Evolutionary conservation across 129 eudicot species (phyloP).

Genomic region (Rutidosis leptorrhynchoides): DNA sequence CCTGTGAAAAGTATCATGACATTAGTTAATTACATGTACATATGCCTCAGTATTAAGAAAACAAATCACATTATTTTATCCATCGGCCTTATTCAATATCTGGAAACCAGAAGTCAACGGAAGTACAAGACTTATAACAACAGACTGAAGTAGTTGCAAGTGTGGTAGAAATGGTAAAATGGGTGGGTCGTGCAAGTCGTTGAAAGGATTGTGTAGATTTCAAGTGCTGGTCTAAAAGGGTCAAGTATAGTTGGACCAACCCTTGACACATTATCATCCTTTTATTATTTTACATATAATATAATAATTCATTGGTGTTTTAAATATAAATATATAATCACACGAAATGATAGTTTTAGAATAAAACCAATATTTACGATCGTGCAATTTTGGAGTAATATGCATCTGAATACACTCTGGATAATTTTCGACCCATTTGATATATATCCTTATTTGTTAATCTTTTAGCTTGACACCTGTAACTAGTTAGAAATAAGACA

Average conservation of each 20-base stretch:
- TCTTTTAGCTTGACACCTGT: background rate
- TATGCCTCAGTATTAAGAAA: background rate
- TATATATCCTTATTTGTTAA: background rate
- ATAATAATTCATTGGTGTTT: background rate
- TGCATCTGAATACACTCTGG: background rate
- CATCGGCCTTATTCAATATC: too few species aligned
- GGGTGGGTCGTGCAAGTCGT: background rate
- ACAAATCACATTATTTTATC: background rate
- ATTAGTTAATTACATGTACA: conserved; percentile 4
- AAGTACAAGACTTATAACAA: background rate
- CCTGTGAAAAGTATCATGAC: conserved; percentile 40
- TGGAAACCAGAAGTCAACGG: too few species aligned
- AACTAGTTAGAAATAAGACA: background rate
- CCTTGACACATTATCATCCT: too few species aligned
- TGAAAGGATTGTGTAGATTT: background rate
- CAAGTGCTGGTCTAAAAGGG: background rate
- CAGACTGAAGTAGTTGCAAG: background rate
- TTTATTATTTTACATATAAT: background rate
- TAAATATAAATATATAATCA: background rate
- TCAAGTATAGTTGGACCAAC: background rate
- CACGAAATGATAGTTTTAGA: background rate
- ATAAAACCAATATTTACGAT: background rate
- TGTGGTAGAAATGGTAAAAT: background rate
- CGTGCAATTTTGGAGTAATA: background rate
- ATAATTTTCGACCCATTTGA: background rate